These are phyloP conservation scores for Rostrohypoxylon terebratum DNA, from an alignment of 495 filamentous ascomycete genomes.

Conservation along the genomic window DNA sequence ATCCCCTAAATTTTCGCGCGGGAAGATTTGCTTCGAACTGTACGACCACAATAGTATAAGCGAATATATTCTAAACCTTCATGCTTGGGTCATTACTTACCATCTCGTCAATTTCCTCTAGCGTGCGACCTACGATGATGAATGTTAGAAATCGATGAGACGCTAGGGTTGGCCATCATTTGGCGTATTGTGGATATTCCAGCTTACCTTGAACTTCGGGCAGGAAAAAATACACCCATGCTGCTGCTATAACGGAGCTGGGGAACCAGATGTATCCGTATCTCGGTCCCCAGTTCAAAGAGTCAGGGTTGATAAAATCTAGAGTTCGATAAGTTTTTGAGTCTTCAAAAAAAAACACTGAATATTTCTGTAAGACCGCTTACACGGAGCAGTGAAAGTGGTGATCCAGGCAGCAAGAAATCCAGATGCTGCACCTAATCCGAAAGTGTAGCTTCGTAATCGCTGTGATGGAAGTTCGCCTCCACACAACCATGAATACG, in stretches of 20 bases:
- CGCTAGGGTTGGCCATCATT: too few relatives aligned
- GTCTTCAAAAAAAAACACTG: background rate
- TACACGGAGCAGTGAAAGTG: constrained; percentile 62
- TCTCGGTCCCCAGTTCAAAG: constrained; percentile 62
- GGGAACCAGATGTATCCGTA: constrained; percentile 61
- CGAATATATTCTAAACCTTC: background rate
- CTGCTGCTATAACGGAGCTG: constrained; percentile 53
- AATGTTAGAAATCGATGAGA: background rate
- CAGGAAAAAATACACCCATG: constrained; percentile 60
- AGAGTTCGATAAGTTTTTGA: background rate
- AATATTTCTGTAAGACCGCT: background rate
- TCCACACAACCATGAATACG: constrained; percentile 63
- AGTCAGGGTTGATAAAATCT: constrained; percentile 65
- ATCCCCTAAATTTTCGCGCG: constrained; percentile 55
- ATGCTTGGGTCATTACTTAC: constrained; percentile 15
- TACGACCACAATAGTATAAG: background rate
- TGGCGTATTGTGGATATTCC: background rate
- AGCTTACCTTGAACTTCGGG: constrained; percentile 58
- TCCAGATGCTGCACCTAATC: constrained; percentile 56
- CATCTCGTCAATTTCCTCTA: constrained; percentile 64
- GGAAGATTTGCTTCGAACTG: constrained; percentile 55
- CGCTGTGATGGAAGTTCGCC: constrained; percentile 61
- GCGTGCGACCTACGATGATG: constrained; percentile 43
- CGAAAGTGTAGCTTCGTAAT: constrained; percentile 60
- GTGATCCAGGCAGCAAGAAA: constrained; percentile 62